Percentiles rank a stretch among this genome's conserved stretches.
These are phyloP conservation scores for Xylaria sp. DNA, from an alignment of 2,329 filamentous ascomycete species.

Conservation along the genomic window DNA sequence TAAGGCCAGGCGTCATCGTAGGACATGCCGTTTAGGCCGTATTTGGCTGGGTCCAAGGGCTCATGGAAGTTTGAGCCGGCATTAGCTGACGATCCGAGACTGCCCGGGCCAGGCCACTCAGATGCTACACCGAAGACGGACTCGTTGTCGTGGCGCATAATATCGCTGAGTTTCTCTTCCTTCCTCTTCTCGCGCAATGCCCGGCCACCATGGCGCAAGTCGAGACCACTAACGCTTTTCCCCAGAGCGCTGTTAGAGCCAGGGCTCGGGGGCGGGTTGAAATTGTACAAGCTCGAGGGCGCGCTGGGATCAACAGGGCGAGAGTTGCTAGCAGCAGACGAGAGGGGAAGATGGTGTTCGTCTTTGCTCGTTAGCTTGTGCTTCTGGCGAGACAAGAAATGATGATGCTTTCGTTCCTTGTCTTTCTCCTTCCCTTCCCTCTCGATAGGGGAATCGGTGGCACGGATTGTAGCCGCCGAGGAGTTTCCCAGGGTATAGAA, in stretches of 20 bases:
- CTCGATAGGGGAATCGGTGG: conserved; percentile 61
- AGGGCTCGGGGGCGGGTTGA: conserved; percentile 78
- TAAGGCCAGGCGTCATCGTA: conserved; percentile 85
- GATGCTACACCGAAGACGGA: conserved; percentile 54
- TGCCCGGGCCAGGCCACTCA: conserved; percentile 67
- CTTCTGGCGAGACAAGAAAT: conserved; percentile 83
- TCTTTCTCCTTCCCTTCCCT: conserved; percentile 69
- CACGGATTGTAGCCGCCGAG: conserved; percentile 80
- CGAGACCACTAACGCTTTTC: conserved; percentile 84
- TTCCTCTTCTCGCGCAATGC: conserved; percentile 84
- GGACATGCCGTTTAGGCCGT: conserved; percentile 76
- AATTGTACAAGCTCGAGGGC: conserved; percentile 81
- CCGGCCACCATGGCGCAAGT: conserved; percentile 80
- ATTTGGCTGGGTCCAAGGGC: conserved; percentile 65
- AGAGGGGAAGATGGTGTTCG: conserved; percentile 77
- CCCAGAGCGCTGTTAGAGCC: conserved; percentile 75
- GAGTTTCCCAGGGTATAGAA: conserved; percentile 81
- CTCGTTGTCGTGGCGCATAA: conserved; percentile 65
- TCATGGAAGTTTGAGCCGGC: conserved; percentile 60
- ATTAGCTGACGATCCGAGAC: conserved; percentile 57
- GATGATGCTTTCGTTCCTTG: conserved; percentile 82
- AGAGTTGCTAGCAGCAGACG: conserved; percentile 81
- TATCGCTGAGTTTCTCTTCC: conserved; percentile 67
- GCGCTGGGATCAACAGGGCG: conserved; percentile 79
- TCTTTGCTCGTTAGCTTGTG: conserved; percentile 79